Conservation (phyloP, 2,329 filamentous ascomycete species). For the Botrytis medusae region DNA sequence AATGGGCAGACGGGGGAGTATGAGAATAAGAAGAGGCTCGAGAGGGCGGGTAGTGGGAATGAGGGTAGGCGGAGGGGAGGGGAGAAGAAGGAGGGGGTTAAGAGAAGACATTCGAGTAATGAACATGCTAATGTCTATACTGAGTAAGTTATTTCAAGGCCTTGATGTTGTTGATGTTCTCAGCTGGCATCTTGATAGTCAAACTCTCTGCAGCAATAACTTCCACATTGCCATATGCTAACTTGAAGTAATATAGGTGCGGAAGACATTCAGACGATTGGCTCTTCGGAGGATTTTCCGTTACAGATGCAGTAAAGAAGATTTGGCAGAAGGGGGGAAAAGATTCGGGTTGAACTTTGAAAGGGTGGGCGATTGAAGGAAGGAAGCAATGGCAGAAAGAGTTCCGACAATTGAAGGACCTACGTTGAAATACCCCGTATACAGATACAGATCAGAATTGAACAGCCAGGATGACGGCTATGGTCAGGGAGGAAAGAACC, state of each 20-base stretch:
- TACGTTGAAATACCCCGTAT: constrained; percentile 1
- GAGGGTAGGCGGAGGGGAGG: background rate
- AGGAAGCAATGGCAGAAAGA: background rate
- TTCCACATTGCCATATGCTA: background rate
- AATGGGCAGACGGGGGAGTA: background rate
- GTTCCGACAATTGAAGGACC: background rate
- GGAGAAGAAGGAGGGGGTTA: constrained; percentile 12
- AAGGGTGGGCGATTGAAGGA: background rate
- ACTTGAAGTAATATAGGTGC: constrained; percentile 10
- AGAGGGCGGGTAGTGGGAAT: background rate
- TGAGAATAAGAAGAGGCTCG: background rate
- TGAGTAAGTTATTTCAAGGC: constrained; percentile 10
- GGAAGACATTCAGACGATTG: constrained; percentile 27
- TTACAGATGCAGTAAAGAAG: constrained; percentile 20
- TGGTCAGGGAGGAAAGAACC: background rate
- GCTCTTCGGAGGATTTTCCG: constrained; percentile 25
- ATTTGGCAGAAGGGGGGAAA: constrained; percentile 24
- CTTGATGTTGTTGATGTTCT: background rate
- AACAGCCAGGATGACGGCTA: too few species aligned
- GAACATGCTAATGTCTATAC: constrained; percentile 25
- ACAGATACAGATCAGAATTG: background rate
- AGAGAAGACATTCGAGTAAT: constrained; percentile 17
- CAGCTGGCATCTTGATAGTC: background rate
- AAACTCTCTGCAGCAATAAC: background rate
- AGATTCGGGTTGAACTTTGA: constrained; percentile 10